Conservation (phyloP, 2,329 filamentous ascomycete species). For the Verticillium albo-atrum region DNA sequence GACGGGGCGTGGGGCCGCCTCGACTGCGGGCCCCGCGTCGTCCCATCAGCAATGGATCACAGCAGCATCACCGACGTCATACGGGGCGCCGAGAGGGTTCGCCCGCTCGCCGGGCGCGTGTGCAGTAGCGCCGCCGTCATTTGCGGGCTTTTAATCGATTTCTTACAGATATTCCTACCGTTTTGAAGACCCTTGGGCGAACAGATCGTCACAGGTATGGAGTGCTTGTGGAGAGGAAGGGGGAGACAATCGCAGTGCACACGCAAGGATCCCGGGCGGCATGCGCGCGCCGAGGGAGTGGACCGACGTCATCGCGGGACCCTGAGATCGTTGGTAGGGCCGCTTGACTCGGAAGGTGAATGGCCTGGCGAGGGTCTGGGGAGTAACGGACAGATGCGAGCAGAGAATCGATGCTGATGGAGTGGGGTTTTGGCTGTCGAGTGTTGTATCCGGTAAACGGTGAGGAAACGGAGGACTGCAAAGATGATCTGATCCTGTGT, state of each 20-base stretch:
- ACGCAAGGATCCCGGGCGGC: neutral
- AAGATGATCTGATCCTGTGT: neutral
- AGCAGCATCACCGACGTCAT: neutral
- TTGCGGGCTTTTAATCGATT: neutral
- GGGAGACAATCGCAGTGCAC: neutral
- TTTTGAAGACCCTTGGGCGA: neutral
- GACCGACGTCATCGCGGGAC: neutral
- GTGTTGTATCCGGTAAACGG: neutral
- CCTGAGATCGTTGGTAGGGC: neutral
- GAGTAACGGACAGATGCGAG: neutral
- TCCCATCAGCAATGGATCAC: neutral
- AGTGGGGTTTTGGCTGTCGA: neutral
- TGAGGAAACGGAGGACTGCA: neutral
- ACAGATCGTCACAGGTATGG: neutral
- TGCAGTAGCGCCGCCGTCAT: neutral
- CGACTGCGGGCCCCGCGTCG: neutral
- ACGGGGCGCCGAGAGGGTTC: neutral
- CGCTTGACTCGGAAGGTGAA: neutral
- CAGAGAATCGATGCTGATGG: neutral
- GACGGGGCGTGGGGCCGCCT: neutral
- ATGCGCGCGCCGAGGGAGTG: neutral
- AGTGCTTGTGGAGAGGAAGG: neutral
- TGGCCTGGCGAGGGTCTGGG: neutral
- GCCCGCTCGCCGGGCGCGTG: neutral
- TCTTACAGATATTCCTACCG: neutral